Evolutionary conservation across 768 basidiomycete species (phyloP), one percentile per base, ranked within the genome.

Genomic region (Fomitopsis pulvina): DNA sequence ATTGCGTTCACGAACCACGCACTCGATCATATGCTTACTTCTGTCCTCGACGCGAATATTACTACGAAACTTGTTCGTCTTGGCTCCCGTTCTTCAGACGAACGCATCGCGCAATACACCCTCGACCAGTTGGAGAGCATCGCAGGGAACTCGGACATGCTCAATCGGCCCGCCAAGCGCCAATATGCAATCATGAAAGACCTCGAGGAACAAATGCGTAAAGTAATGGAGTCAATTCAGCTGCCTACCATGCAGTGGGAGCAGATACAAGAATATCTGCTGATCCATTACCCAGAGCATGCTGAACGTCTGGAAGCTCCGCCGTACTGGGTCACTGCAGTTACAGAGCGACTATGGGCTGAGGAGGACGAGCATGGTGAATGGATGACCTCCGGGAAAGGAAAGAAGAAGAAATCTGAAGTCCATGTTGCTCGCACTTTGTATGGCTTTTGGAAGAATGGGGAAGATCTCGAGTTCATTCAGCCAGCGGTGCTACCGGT

Each of bases 1-100:
- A 74, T 81, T 24, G 76, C 86, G 0, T 87, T 81, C 65, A 90
- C 87, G 0, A 89, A 90, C 55, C 88, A 89, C 39, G 87, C 87
- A 0, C 71, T 90, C 2, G 87, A 90, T 50, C 84, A 88, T 54
- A 75, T 89, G 67, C 66, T 90, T 1, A 68, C 67, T 3, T 78
- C 79, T 0, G 76, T 88, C 2, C 71, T 89, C 1, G 83, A 89
- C 54, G 77, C 76, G 0, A 61, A 64, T 0, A 86, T 89, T 54
- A 87, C 86, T 0, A 63, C 66, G 0, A 76, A 79, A 30, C 68
- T 89, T 20, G 76, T 88, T 2, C 80, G 88, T 0, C 70, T 88
- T 6, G 88, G 88, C 0, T 74, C 81, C n/a, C 75, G 80, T 14
- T 74, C 83, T 0, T 62, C 72, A 0, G 80, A 85, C 30, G 80